Base-by-base conservation (phyloP, 306 rosid species). In the Alnus rubra region DNA sequence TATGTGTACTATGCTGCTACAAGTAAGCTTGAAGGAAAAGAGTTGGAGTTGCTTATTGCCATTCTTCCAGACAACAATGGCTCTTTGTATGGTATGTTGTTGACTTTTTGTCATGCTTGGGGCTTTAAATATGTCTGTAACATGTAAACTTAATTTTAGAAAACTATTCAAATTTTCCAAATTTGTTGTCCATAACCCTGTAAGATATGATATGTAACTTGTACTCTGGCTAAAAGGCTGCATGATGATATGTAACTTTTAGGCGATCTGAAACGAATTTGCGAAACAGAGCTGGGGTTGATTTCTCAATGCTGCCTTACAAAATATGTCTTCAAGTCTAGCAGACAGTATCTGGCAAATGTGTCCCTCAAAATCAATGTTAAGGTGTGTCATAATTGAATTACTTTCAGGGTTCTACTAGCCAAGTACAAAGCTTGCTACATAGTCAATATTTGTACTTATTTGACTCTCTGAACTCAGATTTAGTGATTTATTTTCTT, bases 301-400 rank as follows among this genome's bases (percentile, higher is more conserved):
- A 89, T 88, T 58, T 88, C 94, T 78, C 94, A 90, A 77, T 90
- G 94, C 79, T 90, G 94, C 70, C 88, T 90, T 62, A 83, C 94
- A 72, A 88, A 90, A 74, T 85, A 90, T 9, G 92, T 90, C 28
- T 88, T 82, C 84, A 90, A 90, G 86, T 73, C 80, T 47, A 88
- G 80, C 53, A 90, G 88, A 83, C 94, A 90, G 76, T 90, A 88
- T 74, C 49, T 90, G 82, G 90, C 94, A 64, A 90, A 90, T 83
- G 88, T 90, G 42, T 85, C 92, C 0, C 87, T 90, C 44, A 90
- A 90, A 79, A 88, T 90, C 82, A 90, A 90, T 73, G 94, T 90
- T 75, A 90, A 88, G 87, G 94, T 88, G 3, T 60, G 74, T 44
- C 74, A 37, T 71, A 23, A 47, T 60, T 37, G 52, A 48, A 62